Evolutionary conservation across 139 green algal genomes (phyloP).

Genomic region (Haematococcus sp.): DNA sequence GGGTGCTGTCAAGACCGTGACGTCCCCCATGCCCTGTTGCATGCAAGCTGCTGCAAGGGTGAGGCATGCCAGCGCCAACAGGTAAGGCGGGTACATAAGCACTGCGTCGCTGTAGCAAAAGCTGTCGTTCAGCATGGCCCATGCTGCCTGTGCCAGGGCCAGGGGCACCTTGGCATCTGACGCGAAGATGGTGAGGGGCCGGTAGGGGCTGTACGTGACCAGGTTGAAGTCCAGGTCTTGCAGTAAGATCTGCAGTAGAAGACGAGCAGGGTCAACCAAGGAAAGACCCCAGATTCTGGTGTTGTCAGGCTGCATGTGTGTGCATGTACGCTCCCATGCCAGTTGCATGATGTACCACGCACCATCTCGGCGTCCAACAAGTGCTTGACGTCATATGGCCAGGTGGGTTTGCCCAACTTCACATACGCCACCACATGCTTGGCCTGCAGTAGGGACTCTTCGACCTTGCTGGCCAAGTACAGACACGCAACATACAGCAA

Average conservation of each 20-base stretch:
- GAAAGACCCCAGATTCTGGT: no score
- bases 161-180: constrained; percentile 30
- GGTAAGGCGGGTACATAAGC: constrained; percentile 63
- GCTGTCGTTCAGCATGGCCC: constrained; percentile 66
- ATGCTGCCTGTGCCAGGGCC: constrained; percentile 35
- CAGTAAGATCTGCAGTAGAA: constrained; percentile 52
- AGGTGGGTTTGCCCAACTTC: constrained; percentile 34
- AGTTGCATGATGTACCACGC: neutral
- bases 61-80: constrained; percentile 65
- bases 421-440: constrained; percentile 61
- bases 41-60: constrained; percentile 5
- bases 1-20: neutral
- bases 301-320: neutral
- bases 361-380: constrained; percentile 71
- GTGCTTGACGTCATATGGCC: constrained; percentile 52
- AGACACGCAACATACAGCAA: constrained; percentile 64
- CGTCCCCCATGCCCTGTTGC: neutral
- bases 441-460: constrained; percentile 71
- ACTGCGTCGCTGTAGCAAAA: constrained; percentile 52
- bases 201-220: constrained; percentile 68
- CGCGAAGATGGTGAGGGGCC: constrained; percentile 33
- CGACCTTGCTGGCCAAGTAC: constrained; percentile 78
- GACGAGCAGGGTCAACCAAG: no score
- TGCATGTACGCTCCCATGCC: neutral
- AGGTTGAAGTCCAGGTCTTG: constrained; percentile 71